Conservation (phyloP, 2,329 filamentous ascomycete species). For the Trichoderma asperellum region DNA sequence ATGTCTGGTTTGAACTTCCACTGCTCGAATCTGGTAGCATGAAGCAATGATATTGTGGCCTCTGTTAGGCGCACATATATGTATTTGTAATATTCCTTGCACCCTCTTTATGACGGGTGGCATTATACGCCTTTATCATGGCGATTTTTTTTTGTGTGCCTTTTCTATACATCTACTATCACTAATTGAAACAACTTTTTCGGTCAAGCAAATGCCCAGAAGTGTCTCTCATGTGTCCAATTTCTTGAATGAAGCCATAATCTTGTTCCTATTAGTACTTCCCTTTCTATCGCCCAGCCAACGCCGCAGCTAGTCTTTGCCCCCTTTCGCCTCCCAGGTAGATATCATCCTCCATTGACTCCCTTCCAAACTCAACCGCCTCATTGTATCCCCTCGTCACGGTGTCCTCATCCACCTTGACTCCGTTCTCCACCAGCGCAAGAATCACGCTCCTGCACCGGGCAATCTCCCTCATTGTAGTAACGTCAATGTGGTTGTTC, state of each 20-base stretch:
- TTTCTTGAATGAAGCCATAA: not conserved
- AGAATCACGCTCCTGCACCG: constrained; percentile 80
- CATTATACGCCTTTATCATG: not conserved
- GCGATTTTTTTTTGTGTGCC: not conserved
- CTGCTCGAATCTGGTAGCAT: not conserved
- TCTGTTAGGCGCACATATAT: not conserved
- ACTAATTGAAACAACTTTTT: not conserved
- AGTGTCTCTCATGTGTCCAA: not conserved
- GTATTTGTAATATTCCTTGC: not conserved
- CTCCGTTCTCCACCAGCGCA: constrained; percentile 78
- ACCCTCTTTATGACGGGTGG: not conserved
- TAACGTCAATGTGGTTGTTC: constrained; percentile 80
- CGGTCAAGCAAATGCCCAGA: not conserved
- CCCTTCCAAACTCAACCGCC: constrained; percentile 73
- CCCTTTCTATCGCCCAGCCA: constrained; percentile 36
- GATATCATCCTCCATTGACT: constrained; percentile 61
- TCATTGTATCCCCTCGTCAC: constrained; percentile 82
- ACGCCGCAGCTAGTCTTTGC: constrained; percentile 51
- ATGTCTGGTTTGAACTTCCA: not conserved
- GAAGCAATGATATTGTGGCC: not conserved
- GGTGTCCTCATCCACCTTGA: constrained; percentile 88
- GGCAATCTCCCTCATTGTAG: constrained; percentile 85
- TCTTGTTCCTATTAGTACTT: not conserved
- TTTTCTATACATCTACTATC: not conserved
- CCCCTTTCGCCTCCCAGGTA: constrained; percentile 64